Percentiles rank a stretch among this genome's conserved stretches.
Evolutionary conservation across 2,329 filamentous ascomycete species (phyloP).

Genomic region (Neurospora sp.): DNA sequence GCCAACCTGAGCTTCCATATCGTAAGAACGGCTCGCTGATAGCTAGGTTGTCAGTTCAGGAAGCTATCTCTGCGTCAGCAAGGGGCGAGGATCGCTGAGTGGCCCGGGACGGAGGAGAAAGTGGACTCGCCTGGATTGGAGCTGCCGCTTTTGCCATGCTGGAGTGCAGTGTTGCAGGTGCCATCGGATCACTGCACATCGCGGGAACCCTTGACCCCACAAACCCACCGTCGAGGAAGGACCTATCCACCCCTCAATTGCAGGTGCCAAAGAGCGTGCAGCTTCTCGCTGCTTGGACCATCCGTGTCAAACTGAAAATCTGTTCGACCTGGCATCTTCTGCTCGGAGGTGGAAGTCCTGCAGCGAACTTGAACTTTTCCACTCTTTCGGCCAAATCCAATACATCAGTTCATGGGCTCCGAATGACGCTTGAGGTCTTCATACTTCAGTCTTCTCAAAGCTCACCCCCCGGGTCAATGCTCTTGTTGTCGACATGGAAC

Average conservation of each 20-base stretch:
- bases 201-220: neutral
- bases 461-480: neutral
- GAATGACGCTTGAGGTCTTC: neutral
- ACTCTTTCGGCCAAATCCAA: neutral
- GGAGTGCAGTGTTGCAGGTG: neutral
- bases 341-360: neutral
- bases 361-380: neutral
- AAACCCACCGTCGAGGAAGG: neutral
- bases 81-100: neutral
- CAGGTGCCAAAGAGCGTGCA: neutral
- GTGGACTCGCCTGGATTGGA: neutral
- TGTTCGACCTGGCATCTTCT: neutral
- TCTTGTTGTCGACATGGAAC: neutral
- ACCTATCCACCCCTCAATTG: neutral
- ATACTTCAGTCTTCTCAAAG: neutral
- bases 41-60: neutral
- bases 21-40: too few relatives aligned
- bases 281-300: neutral
- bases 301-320: neutral
- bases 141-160: neutral
- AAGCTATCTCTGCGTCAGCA: neutral
- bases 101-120: neutral
- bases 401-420: neutral
- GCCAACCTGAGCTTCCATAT: too few relatives aligned
- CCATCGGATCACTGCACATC: neutral